A percentile compares a stretch with the other conserved stretches of the same genome.
These are phyloP conservation scores for Backusella morwellensis DNA, from an alignment of 192 early-diverging fungal species.

Conservation along the genomic window DNA sequence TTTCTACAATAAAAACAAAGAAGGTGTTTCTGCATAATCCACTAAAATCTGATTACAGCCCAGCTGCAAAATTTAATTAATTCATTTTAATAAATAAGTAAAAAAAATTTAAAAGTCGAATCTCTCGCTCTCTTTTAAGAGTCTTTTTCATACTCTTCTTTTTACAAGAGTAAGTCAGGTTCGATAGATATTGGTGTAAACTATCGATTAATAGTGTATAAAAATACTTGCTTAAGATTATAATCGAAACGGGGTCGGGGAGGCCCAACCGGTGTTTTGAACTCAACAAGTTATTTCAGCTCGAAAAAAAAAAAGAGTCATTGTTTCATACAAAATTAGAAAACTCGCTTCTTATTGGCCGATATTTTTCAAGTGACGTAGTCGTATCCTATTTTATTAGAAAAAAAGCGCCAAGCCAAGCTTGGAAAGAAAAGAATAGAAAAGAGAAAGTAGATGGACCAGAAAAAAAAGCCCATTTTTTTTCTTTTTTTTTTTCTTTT, in stretches of 20 bases:
- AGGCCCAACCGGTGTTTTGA: neutral
- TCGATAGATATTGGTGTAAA: neutral
- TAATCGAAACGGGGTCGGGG: neutral
- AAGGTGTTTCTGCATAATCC: neutral
- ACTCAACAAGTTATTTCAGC: neutral
- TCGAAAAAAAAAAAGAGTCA: neutral
- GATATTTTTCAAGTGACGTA: neutral
- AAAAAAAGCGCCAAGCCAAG: neutral
- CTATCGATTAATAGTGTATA: neutral
- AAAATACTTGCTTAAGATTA: neutral
- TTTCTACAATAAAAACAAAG: neutral
- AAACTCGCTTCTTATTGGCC: neutral
- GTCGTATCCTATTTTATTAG: neutral
- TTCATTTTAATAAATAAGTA: too few relatives aligned
- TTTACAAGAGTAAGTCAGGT: neutral
- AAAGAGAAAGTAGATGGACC: neutral
- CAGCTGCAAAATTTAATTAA: neutral
- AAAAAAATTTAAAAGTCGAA: neutral
- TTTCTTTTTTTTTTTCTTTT: neutral
- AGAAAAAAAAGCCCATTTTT: neutral
- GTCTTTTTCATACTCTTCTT: neutral
- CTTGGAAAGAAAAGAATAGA: neutral
- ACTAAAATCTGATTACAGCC: neutral
- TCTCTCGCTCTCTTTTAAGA: neutral
- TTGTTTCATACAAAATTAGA: conserved; percentile 1